These are phyloP conservation scores for Ceratocystis lukuohia DNA, from an alignment of 2,329 filamentous ascomycete genomes.

Conservation along the genomic window DNA sequence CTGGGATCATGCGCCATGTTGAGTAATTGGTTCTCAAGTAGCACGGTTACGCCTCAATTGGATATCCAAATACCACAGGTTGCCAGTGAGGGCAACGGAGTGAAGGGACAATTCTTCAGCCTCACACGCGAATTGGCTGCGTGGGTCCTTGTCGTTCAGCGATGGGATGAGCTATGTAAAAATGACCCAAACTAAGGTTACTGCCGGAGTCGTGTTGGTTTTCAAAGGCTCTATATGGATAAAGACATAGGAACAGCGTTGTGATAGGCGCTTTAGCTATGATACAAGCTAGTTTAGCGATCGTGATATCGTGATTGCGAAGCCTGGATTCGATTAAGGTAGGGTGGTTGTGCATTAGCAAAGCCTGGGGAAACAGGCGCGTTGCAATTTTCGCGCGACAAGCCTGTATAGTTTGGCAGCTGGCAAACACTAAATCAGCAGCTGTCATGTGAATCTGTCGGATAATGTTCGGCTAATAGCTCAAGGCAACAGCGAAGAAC, in stretches of 20 bases:
- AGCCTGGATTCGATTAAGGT: neutral
- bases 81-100: too few relatives aligned
- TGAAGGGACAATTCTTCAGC: neutral
- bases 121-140: neutral
- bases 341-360: neutral
- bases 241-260: neutral
- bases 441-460: too few relatives aligned
- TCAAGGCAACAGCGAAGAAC: too few relatives aligned
- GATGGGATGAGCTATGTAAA: neutral
- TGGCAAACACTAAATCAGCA: too few relatives aligned
- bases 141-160: neutral
- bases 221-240: neutral
- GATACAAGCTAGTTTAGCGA: neutral
- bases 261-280: neutral
- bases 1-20: slow-evolving; percentile 33
- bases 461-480: too few relatives aligned
- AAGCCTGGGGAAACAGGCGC: neutral
- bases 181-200: too few relatives aligned
- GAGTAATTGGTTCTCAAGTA: slow-evolving; percentile 5
- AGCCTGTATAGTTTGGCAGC: neutral
- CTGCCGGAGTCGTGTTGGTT: too few relatives aligned
- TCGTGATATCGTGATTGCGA: neutral
- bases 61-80: too few relatives aligned
- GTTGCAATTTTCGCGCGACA: slow-evolving; percentile 9
- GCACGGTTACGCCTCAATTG: too few relatives aligned